Evolutionary conservation across 352 stramenopile genomes (phyloP).

Genomic region (Plasmopara muralis): DNA sequence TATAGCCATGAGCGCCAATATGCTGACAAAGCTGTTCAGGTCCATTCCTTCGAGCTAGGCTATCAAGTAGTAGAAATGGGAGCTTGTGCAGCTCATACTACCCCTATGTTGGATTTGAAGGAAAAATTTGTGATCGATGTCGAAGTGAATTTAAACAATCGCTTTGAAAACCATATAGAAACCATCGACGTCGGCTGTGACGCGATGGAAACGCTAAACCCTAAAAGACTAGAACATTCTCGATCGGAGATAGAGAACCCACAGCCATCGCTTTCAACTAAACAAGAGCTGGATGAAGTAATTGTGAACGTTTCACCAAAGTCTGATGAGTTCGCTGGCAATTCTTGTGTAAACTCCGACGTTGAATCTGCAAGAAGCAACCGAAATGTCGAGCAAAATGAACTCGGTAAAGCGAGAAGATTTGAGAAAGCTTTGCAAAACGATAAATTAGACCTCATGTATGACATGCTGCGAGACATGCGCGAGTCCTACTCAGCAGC

Average conservation of each 20-base stretch:
- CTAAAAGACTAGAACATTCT: not conserved
- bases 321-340: not conserved
- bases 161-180: not conserved
- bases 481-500: slow-evolving; percentile 5
- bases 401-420: too few species aligned
- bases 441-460: slow-evolving; percentile 17
- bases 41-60: slow-evolving; percentile 6
- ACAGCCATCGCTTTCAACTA: not conserved
- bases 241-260: slow-evolving; percentile 1
- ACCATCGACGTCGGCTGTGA: slow-evolving; percentile 16
- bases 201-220: slow-evolving; percentile 4
- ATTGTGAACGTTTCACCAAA: not conserved
- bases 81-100: not conserved
- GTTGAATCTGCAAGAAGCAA: not conserved
- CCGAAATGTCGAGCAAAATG: not conserved
- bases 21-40: slow-evolving; percentile 24
- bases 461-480: slow-evolving; percentile 24
- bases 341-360: not conserved
- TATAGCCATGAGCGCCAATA: not conserved
- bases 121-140: not conserved
- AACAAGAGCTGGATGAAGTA: not conserved
- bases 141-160: not conserved
- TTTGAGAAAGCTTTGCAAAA: not conserved
- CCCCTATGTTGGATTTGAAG: not conserved
- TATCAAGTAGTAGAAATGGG: not conserved